A percentile compares a stretch with the other conserved stretches of the same genome.
Evolutionary conservation across 768 basidiomycete species (phyloP).

Genomic region (Suillus tomentosus): DNA sequence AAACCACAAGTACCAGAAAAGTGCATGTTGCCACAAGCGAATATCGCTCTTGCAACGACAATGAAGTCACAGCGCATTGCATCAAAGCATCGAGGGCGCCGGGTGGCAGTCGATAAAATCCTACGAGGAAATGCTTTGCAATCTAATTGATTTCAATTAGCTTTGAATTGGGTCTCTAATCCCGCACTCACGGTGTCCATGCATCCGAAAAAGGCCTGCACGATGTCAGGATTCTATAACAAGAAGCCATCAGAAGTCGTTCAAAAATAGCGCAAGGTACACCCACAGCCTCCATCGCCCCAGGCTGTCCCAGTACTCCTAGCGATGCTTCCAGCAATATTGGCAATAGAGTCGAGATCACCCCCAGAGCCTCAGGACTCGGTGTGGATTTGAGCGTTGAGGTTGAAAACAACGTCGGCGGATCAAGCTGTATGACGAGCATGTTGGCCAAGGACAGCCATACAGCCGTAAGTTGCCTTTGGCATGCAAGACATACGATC

Average conservation of each 20-base stretch:
- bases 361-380: constrained; percentile 52
- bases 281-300: constrained; percentile 72
- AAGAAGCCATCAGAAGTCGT: constrained; percentile 15
- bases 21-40: constrained; percentile 80
- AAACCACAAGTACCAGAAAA: constrained; percentile 65
- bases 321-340: constrained; percentile 62
- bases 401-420: constrained; percentile 48
- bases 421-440: constrained; percentile 80
- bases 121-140: constrained; percentile 29
- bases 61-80: constrained; percentile 64
- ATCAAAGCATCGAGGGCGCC: constrained; percentile 68
- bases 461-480: constrained; percentile 71
- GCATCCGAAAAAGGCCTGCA: constrained; percentile 85
- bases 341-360: constrained; percentile 58
- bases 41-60: constrained; percentile 81
- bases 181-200: constrained; percentile 62
- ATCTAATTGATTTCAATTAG: background rate
- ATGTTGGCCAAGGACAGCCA: constrained; percentile 87
- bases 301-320: constrained; percentile 50
- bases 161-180: background rate
- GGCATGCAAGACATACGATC: constrained; percentile 70
- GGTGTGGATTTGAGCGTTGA: constrained; percentile 53
- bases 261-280: background rate
- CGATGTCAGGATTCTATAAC: constrained; percentile 84
- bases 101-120: constrained; percentile 64